Base-by-base conservation (phyloP, 176 grass and related monocot genomes). In the Zea mays region DNA sequence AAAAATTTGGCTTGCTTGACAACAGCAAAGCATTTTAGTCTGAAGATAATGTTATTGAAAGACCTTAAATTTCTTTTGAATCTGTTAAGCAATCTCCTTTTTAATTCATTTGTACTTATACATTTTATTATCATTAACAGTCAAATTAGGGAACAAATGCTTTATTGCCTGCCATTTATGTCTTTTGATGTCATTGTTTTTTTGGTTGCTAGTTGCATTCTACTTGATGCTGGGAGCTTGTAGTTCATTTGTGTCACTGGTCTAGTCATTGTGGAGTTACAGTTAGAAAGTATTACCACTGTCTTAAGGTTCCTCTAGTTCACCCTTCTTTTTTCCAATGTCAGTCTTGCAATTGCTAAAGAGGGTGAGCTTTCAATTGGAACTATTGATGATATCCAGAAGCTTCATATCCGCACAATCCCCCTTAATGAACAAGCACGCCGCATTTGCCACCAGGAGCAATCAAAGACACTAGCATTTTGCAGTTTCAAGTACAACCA, bases 311-410 rank as follows among this genome's bases (percentile, higher is more conserved):
- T 67, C n/a, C 47, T 84, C 60, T 20, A 49, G 62, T 79, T 62
- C 4, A 79, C 47, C 34, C 47, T 42, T 60, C 10, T 50, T 75
- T 81, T 81, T 52, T 34, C 65, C 11, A 64, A 79, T 72, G 57
- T 51, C 35, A 98, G 91, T 66, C 88, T 98, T 85, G 95, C 91
- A 40, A 98, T 98, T 77, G 91, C 91, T 74, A 98, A 98, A 88
- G 87, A 98, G 88, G 89, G 91, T 45, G 95, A 98, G 48, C 84
- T 94, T 69, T 98, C 89, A 57, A 98, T 94, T 71, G 95, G 95
- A 68, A 88, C 91, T 16, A 98, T 98, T 21, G 89, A 90, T 37
- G 91, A 94, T 34, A 98, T 98, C 56, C 91, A 98, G 72, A 98
- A 94, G 78, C 85, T 98, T 79, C 95, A 97, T 76, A 97, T 97